Evolutionary conservation across 2,329 filamentous ascomycete genomes (phyloP), one percentile per base, ranked within the genome.

Genomic region (Talaromyces funiculosus): DNA sequence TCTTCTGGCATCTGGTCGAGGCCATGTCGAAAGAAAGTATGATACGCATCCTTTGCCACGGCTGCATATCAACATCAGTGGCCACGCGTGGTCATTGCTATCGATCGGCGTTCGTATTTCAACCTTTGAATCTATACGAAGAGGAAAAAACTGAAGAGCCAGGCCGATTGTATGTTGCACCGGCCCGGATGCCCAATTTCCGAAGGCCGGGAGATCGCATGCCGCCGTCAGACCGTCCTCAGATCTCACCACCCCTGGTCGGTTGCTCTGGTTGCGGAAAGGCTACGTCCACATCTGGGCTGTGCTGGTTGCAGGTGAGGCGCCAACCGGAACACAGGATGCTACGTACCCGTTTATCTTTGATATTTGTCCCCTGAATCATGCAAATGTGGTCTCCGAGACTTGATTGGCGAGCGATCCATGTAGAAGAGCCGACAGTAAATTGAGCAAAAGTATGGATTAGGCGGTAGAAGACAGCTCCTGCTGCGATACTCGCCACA

Each of bases 251-350:
- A 22, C 7, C 14, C 43, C 47, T 33, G 47, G 4, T 29, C 18
- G 18, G 33, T 54, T 54, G 12, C 33, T 54, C 9, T 24, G 31
- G 31, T 53, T 33, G 22, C 37, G 31, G 20, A 22, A n/a, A 38
- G 51, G 8, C 26, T 16, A 49, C 7, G 14, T 49, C 22, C 35
- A 38, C 31, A 31, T 33, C 26, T 51, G n/a, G 10, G 16, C 33
- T 40, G 43, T 24, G 22, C 43, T 45, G 24, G 42, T 26, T 53
- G 43, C 57, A 59, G 53, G 26, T 59, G 45, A 59, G 57, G 45
- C 12, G 18, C 35, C 57, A 53, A 40, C 14, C 24, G 42, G 45
- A 35, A 53, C 45, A 53, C 53, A 59, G 35, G 35, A 59, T 43
- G 24, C 14, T 9, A 14, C 6, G n/a, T 54, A 47, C 20, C 18